A percentile compares a stretch with the other conserved stretches of the same genome.
These are phyloP conservation scores for Turnera subulata DNA, from an alignment of 345 rosid species.

Conservation along the genomic window DNA sequence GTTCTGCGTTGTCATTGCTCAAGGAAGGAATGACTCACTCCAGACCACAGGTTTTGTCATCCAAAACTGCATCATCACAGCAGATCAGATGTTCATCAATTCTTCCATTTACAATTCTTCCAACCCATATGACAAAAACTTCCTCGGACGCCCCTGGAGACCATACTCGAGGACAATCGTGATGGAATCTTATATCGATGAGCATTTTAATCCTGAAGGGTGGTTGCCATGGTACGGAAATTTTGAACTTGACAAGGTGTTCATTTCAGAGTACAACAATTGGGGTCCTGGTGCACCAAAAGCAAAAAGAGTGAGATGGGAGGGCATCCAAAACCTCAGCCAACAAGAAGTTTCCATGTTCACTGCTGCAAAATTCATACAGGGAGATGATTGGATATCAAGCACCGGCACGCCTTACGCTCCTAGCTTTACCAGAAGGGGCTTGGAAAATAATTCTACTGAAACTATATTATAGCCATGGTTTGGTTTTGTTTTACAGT, in stretches of 20 bases:
- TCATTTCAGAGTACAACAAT: constrained; percentile 50
- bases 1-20: constrained; percentile 52
- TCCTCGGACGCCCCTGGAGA: constrained; percentile 74
- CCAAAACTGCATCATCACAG: constrained; percentile 64
- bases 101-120: no score
- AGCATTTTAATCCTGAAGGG: constrained; percentile 49
- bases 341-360: constrained; percentile 22
- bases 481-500: no score
- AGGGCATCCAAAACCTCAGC: constrained; percentile 44
- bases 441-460: no score
- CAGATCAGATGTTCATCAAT: constrained; percentile 30
- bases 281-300: constrained; percentile 58
- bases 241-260: constrained; percentile 49
- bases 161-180: constrained; percentile 49
- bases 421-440: constrained; percentile 12
- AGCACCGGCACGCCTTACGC: constrained; percentile 44
- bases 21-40: constrained; percentile 41
- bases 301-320: constrained; percentile 51
- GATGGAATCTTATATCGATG: constrained; percentile 58
- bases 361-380: constrained; percentile 37
- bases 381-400: constrained; percentile 51
- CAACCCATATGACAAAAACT: constrained; percentile 33
- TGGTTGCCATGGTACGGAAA: constrained; percentile 58
- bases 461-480: no score
- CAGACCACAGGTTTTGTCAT: constrained; percentile 51